A percentile compares a stretch with the other conserved stretches of the same genome.
These are phyloP conservation scores for Punctularia strigosozonata DNA, from an alignment of 768 basidiomycete species.

Conservation along the genomic window DNA sequence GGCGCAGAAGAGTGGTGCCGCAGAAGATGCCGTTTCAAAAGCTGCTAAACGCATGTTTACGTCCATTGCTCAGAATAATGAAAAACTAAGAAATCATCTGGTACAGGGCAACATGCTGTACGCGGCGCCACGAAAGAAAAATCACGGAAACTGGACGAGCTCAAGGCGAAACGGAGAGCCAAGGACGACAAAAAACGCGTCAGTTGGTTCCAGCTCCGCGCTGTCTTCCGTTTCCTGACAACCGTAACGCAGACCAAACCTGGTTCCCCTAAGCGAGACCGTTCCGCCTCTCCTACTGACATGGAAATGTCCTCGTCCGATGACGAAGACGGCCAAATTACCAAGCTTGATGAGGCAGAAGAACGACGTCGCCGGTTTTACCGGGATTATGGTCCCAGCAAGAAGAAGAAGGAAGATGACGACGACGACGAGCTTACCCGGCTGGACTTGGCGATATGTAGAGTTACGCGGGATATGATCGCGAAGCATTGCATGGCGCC, in stretches of 20 bases:
- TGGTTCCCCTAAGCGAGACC: constrained; percentile 54
- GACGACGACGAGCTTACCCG: constrained; percentile 36
- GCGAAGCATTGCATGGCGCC: constrained; percentile 63
- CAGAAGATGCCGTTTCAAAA: constrained; percentile 50
- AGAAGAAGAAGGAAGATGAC: constrained; percentile 1
- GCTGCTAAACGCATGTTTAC: constrained; percentile 61
- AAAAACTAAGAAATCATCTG: neutral
- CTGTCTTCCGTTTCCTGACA: constrained; percentile 6
- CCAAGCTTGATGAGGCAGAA: constrained; percentile 62
- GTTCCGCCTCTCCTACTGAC: constrained; percentile 73
- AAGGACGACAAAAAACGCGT: constrained; percentile 85
- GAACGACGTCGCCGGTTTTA: constrained; percentile 45
- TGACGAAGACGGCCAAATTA: constrained; percentile 64
- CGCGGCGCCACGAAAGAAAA: constrained; percentile 77
- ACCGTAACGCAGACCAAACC: constrained; percentile 25
- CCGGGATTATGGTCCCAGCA: constrained; percentile 27
- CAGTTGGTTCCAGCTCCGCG: constrained; percentile 13
- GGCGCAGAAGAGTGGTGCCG: constrained; percentile 40
- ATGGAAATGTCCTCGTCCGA: constrained; percentile 83
- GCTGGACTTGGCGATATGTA: constrained; percentile 47
- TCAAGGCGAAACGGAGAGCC: constrained; percentile 78
- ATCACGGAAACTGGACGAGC: constrained; percentile 64
- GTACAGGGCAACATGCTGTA: constrained; percentile 57
- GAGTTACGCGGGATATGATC: constrained; percentile 58
- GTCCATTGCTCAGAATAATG: neutral